Evolutionary conservation across 225 moss, liverwort and hornwort species (phyloP).

Genomic region (Marchantia paleacea): DNA sequence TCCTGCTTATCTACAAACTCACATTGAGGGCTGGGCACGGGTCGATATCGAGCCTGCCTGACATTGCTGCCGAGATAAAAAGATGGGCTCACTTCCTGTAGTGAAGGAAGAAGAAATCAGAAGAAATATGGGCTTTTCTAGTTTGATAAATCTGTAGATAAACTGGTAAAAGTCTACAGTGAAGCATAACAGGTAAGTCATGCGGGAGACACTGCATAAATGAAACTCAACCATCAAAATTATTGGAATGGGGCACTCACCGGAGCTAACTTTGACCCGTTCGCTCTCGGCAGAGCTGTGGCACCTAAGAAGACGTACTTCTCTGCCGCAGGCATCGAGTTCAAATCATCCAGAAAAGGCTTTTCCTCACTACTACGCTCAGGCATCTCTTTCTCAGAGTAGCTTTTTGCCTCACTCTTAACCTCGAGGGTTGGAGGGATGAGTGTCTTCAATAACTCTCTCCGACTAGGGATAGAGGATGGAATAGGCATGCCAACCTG

Average conservation of each 20-base stretch:
- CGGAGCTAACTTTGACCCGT: conserved; percentile 3
- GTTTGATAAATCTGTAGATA: no score
- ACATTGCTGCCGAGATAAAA: conserved; percentile 46
- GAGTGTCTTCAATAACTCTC: conserved; percentile 55
- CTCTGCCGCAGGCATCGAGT: conserved; percentile 30
- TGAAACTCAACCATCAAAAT: not conserved
- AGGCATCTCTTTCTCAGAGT: conserved; percentile 21
- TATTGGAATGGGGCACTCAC: not conserved
- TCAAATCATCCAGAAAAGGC: conserved; percentile 19
- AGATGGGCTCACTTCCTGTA: conserved; percentile 49
- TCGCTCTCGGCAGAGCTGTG: not conserved
- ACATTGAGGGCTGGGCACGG: conserved; percentile 58
- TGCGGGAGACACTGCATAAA: no score
- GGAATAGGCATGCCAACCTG: conserved; percentile 62
- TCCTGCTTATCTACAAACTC: not conserved
- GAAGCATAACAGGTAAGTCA: no score
- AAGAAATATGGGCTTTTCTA: no score
- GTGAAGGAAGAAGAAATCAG: not conserved
- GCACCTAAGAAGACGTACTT: conserved; percentile 17
- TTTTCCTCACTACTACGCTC: conserved; percentile 20
- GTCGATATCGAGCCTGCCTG: conserved; percentile 55
- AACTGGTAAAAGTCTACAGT: no score
- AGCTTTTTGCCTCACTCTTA: not conserved
- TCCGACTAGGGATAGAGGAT: conserved; percentile 33
- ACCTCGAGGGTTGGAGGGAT: conserved; percentile 31